Evolutionary conservation across 495 filamentous ascomycete genomes (phyloP).

Genomic region (Schizothecium vesticola): DNA sequence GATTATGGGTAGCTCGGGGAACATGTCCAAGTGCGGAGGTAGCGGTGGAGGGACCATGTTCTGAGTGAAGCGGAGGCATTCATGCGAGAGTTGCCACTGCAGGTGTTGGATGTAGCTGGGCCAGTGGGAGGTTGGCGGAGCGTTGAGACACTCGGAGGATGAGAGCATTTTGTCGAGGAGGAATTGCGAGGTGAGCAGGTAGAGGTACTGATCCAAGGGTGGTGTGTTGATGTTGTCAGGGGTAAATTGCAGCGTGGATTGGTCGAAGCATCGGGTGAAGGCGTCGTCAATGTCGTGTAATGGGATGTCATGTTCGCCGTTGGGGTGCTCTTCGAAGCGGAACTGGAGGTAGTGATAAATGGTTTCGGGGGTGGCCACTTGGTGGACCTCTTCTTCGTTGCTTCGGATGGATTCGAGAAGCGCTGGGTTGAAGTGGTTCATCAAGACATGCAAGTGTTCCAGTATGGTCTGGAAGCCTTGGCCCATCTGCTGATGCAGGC

Average conservation of each 20-base stretch:
- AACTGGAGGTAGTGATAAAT: neutral
- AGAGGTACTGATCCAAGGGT: slow-evolving; percentile 1
- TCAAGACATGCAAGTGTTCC: neutral
- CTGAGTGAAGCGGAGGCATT: slow-evolving; percentile 1
- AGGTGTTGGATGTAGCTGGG: slow-evolving; percentile 6
- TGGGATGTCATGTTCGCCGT: neutral
- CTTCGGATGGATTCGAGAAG: neutral
- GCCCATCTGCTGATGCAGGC: neutral
- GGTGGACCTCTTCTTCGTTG: neutral
- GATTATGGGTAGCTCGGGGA: no score
- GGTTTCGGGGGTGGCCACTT: neutral
- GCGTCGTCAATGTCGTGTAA: slow-evolving; percentile 8
- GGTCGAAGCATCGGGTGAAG: slow-evolving; percentile 3
- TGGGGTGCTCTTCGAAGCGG: neutral
- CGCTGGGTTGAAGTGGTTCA: neutral
- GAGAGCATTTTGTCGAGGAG: slow-evolving; percentile 9
- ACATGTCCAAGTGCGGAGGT: no score
- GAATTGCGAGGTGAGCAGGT: slow-evolving; percentile 7
- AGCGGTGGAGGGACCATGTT: neutral
- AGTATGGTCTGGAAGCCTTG: neutral
- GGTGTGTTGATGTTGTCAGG: neutral
- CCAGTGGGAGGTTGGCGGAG: slow-evolving; percentile 3
- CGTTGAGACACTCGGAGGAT: slow-evolving; percentile 7
- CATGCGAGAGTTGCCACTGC: neutral
- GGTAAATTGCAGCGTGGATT: neutral